These are phyloP conservation scores for Gynandropsis gynandra DNA, from an alignment of 345 rosid species.

Conservation along the genomic window DNA sequence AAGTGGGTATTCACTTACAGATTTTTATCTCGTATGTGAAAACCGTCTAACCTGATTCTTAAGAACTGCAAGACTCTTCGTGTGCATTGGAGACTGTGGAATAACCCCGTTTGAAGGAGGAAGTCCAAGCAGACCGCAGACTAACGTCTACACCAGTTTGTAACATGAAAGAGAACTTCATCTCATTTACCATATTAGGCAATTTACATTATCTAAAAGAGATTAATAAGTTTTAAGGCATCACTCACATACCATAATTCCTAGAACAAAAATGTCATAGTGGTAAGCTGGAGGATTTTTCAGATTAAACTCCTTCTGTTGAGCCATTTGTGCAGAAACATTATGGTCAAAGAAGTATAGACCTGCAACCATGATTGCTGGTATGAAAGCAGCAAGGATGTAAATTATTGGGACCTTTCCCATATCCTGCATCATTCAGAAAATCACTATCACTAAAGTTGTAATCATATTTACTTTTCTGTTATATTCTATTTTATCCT, in stretches of 20 bases:
- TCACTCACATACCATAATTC: slow-evolving; percentile 44
- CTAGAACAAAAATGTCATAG: slow-evolving; percentile 61
- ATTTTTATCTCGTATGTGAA: background rate
- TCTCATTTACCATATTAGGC: background rate
- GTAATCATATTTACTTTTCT: background rate
- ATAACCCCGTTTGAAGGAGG: slow-evolving; percentile 87
- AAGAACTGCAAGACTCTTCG: slow-evolving; percentile 77
- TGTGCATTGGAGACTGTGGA: slow-evolving; percentile 93
- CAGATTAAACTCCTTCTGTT: slow-evolving; percentile 77
- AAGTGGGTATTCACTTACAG: background rate
- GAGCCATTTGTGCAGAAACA: slow-evolving; percentile 81
- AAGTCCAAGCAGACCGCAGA: slow-evolving; percentile 74
- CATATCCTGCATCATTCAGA: slow-evolving; percentile 52
- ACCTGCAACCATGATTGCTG: slow-evolving; percentile 74
- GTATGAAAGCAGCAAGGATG: slow-evolving; percentile 63
- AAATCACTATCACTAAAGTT: background rate
- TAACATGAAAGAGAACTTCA: background rate
- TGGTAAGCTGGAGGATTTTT: slow-evolving; percentile 80
- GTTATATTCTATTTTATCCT: background rate
- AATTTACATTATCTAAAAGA: background rate
- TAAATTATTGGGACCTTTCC: slow-evolving; percentile 48
- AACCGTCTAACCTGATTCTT: slow-evolving; percentile 45
- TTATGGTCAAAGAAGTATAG: slow-evolving; percentile 82
- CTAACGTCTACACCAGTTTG: slow-evolving; percentile 46
- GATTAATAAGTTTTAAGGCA: background rate